Base-by-base conservation (phyloP, 805 yeast species). In the Starmerella geochares region DNA sequence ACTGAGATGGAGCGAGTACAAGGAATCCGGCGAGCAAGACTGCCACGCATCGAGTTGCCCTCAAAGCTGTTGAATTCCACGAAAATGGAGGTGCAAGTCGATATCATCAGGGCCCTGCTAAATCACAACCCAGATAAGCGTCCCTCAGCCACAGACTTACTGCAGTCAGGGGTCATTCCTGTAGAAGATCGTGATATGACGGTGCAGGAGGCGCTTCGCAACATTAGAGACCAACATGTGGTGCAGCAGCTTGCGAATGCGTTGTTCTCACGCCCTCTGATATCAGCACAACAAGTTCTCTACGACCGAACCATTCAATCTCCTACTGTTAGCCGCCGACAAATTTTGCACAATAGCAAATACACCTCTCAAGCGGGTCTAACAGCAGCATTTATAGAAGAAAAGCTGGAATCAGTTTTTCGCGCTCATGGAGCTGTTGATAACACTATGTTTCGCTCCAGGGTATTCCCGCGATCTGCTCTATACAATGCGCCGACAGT, bases 1-100 rank as follows among this genome's bases (percentile, higher is more conserved):
- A 92, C 99, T 0, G 88, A 86, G 1, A 92, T 92, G 96, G 99
- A 92, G 63, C 73, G 98, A 47, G 86, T 83, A 10, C 72, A 74
- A 42, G 84, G 79, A 7, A 67, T 92, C n/a, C 75, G 79, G 52
- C 71, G 75, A 21, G 65, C 90, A 48, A 71, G 99, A 49, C 63
- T 71, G 1, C 65, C 77, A 0, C 62, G 73, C 0, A 73, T 86
- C 13, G 75, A 74, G 4, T 83, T 92, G 54, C 98, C 98, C 0
- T 23, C 66, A 0, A 83, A 79, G 46, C 88, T 87, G 61, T 70
- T 74, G 19, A 67, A 66, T 7, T 66, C 70, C 1, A 76, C 76
- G 55, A 28, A 41, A 17, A 66, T 71, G 54, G 65, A 70, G 3
- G 71, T 73, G 0, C 96, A 90, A 58, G 76, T 76, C 56, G 77